Base-by-base conservation (phyloP, 441 rosid genomes). In the Bruguiera hainesii region DNA sequence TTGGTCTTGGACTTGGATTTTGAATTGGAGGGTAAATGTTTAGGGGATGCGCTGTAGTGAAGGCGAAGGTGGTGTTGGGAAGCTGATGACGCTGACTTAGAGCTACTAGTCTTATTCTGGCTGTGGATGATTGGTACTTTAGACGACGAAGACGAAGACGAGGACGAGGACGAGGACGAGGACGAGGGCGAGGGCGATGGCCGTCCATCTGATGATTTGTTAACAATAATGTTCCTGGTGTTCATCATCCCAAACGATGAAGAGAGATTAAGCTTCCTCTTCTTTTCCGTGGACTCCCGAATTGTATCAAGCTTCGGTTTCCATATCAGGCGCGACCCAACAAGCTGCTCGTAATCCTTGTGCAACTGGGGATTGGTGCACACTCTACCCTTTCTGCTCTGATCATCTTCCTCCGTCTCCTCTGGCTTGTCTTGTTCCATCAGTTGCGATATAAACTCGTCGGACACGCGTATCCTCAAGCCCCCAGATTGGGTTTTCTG, bases 301-400 rank as follows among this genome's bases (percentile, higher is more conserved):
- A 92, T 88, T 0, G 93, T 84, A 73, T 90, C 98, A 28, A 92
- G 83, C 88, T 87, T 87, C 0, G 98, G 98, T 60, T 88, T 84
- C 98, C 98, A 92, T 51, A 42, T 42, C 13, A 42, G 48, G 48
- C 66, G 82, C 11, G 88, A 76, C 52, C 83, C 81, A 16, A 83
- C 95, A 15, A 90, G 79, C 78, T 72, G 80, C 16, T 73, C 58
- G 71, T 90, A 92, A 50, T 92, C 93, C 58, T 79, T 87, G 79
- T 84, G 86, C 65, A 92, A 67, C 79, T 85, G 82, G 37, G 91
- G 83, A 33, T 93, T 92, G n/a, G 82, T 87, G 73, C 98, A 92
- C 3, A 92, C 78, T 69, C 72, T 79, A 2, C 81, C 71, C 33
- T 35, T 64, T 26, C n/a, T 29, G 64, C 11, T 21, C 13, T 1